A percentile compares a stretch with the other conserved stretches of the same genome.
These are phyloP conservation scores for Willaertia magna DNA, from an alignment of 208 protist species.

Conservation along the genomic window DNA sequence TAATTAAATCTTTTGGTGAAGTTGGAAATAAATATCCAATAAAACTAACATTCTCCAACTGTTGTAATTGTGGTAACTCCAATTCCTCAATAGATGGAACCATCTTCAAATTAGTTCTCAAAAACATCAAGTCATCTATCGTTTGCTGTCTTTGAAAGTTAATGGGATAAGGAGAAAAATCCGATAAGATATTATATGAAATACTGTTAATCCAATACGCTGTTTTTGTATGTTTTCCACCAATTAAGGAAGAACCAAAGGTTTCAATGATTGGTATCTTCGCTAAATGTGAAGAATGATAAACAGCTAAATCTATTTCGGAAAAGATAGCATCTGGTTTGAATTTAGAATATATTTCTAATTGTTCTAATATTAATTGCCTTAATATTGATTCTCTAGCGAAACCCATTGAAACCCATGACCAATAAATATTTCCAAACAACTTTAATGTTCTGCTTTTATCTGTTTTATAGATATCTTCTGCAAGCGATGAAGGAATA, in stretches of 20 bases:
- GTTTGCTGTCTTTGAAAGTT: no score
- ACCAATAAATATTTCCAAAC: background rate
- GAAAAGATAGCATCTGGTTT: background rate
- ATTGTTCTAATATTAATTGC: background rate
- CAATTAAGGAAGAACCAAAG: background rate
- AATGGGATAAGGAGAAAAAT: background rate
- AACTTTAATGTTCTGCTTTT: no score
- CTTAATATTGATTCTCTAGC: background rate
- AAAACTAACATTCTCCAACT: background rate
- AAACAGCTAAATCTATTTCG: background rate
- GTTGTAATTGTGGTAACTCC: background rate
- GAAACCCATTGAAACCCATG: background rate
- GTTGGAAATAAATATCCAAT: background rate
- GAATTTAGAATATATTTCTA: background rate
- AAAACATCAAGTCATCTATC: background rate
- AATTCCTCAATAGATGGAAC: background rate
- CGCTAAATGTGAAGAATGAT: background rate
- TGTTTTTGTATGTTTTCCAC: background rate
- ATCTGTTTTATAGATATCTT: no score
- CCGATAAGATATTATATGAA: background rate
- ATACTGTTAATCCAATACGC: background rate
- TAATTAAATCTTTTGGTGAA: background rate
- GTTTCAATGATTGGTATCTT: background rate
- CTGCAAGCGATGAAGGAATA: no score
- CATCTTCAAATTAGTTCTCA: background rate